Evolutionary conservation across 2,329 filamentous ascomycete species (phyloP).

Genomic region (Sporothrix schenckii): DNA sequence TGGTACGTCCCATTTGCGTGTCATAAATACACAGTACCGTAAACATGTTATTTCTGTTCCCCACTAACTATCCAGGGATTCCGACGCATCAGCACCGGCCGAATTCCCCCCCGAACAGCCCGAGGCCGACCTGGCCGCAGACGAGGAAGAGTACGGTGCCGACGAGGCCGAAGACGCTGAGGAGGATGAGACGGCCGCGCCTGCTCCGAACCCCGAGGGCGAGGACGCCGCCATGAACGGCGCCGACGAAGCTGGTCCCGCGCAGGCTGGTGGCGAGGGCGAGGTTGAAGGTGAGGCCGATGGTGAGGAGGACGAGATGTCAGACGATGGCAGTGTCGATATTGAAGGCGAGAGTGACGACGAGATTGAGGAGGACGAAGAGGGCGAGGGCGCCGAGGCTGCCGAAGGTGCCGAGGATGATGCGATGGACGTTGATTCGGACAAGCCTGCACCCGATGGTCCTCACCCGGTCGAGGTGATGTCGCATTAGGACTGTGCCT

Average conservation of each 20-base stretch:
- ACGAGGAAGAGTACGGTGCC: slow-evolving; percentile 87
- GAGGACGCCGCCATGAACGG: slow-evolving; percentile 44
- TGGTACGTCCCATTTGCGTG: slow-evolving; percentile 64
- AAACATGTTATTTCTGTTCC: background rate
- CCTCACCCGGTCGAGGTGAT: slow-evolving; percentile 39
- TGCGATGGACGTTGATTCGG: slow-evolving; percentile 46
- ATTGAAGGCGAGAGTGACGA: slow-evolving; percentile 48
- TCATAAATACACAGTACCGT: background rate
- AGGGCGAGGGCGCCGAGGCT: slow-evolving; percentile 39
- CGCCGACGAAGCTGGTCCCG: slow-evolving; percentile 37
- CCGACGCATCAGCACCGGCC: slow-evolving; percentile 92
- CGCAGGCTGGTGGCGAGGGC: slow-evolving; percentile 4
- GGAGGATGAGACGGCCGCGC: slow-evolving; percentile 48
- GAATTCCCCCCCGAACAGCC: slow-evolving; percentile 98
- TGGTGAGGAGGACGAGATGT: slow-evolving; percentile 45
- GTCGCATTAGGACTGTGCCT: slow-evolving; percentile 36
- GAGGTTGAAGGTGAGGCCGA: slow-evolving; percentile 39
- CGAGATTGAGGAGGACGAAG: slow-evolving; percentile 45
- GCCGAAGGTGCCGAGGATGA: slow-evolving; percentile 40
- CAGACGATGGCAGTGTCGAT: slow-evolving; percentile 47
- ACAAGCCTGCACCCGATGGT: slow-evolving; percentile 35
- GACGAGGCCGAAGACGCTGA: slow-evolving; percentile 80
- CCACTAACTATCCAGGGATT: slow-evolving; percentile 67
- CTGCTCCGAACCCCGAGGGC: slow-evolving; percentile 27
- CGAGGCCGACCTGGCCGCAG: slow-evolving; percentile 82